Percentiles rank a stretch among this genome's conserved stretches.
phyloP scores from a whole-genome alignment of 208 protist species.

The Trypanosoma cruzi region DNA sequence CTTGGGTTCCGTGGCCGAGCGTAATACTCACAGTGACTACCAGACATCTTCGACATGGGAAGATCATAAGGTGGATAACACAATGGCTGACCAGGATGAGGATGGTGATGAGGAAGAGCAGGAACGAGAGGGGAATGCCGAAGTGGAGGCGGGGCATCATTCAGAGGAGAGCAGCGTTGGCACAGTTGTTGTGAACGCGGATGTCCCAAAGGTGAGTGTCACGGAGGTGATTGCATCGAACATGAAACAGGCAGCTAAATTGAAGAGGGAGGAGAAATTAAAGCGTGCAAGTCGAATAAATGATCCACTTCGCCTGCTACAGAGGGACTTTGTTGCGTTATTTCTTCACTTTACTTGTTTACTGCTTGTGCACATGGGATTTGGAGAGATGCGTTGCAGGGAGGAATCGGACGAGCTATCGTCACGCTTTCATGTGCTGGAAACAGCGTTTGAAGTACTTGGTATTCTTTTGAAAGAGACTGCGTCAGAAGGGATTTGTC shows the following conservation, averaged over 20 bases:
- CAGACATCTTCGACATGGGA: not conserved
- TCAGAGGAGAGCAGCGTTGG: slow-evolving; percentile 9
- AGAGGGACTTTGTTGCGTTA: slow-evolving; percentile 23
- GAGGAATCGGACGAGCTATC: slow-evolving; percentile 3
- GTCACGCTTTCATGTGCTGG: slow-evolving; percentile 22
- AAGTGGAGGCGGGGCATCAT: not conserved
- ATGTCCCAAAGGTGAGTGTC: slow-evolving; percentile 11
- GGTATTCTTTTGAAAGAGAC: slow-evolving; percentile 10
- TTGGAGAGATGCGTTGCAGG: not conserved
- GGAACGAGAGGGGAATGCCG: not conserved
- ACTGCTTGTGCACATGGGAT: slow-evolving; percentile 28
- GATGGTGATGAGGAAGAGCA: not conserved
- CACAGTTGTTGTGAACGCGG: slow-evolving; percentile 15
- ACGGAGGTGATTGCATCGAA: not conserved
- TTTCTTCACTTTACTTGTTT: slow-evolving; percentile 29
- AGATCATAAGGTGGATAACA: not conserved
- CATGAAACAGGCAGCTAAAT: slow-evolving; percentile 5
- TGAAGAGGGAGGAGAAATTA: not conserved
- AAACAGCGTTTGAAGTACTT: slow-evolving; percentile 20
- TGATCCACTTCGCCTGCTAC: slow-evolving; percentile 5
- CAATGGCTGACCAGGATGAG: not conserved
- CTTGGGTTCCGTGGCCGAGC: not conserved
- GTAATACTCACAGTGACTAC: not conserved
- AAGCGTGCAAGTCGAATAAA: not conserved
- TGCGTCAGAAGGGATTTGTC: slow-evolving; percentile 8